Percentiles rank a stretch among this genome's conserved stretches.
These are phyloP conservation scores for Colletotrichum shisoi DNA, from an alignment of 2,329 filamentous ascomycete species.

Conservation along the genomic window DNA sequence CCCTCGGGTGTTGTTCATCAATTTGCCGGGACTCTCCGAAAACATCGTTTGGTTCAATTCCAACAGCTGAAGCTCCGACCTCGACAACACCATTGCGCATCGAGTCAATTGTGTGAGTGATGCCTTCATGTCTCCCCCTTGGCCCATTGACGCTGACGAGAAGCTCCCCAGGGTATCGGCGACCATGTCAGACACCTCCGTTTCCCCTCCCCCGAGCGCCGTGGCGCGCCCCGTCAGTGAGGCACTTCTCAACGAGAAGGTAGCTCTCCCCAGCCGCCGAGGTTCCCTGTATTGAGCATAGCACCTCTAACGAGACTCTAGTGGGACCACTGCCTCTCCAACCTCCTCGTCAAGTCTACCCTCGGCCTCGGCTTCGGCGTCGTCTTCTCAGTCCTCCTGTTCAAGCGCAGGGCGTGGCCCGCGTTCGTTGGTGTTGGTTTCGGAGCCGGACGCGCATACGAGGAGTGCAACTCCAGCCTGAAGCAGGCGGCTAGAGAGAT, in stretches of 20 bases:
- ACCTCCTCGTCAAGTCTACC: slow-evolving; percentile 93
- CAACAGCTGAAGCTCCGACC: slow-evolving; percentile 34
- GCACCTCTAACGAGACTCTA: slow-evolving; percentile 51
- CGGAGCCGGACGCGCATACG: slow-evolving; percentile 94
- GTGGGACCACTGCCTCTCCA: slow-evolving; percentile 99
- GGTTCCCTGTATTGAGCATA: neutral
- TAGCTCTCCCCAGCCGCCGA: slow-evolving; percentile 49
- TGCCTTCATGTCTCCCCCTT: slow-evolving; percentile 7
- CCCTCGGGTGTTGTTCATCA: slow-evolving; percentile 51
- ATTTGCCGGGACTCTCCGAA: slow-evolving; percentile 47
- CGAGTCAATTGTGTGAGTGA: slow-evolving; percentile 36
- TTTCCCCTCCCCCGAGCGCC: slow-evolving; percentile 67
- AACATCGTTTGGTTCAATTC: slow-evolving; percentile 40
- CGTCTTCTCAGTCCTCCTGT: slow-evolving; percentile 96
- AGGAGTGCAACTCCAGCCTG: slow-evolving; percentile 90
- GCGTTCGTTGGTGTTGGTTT: slow-evolving; percentile 95
- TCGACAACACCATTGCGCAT: slow-evolving; percentile 35
- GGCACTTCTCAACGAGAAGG: slow-evolving; percentile 98
- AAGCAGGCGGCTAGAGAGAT: slow-evolving; percentile 68
- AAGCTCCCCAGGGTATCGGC: slow-evolving; percentile 32
- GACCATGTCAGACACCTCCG: slow-evolving; percentile 63
- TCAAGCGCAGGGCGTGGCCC: slow-evolving; percentile 97
- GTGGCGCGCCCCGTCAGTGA: slow-evolving; percentile 91
- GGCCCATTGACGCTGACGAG: slow-evolving; percentile 41
- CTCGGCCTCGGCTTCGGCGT: slow-evolving; percentile 97